These are phyloP conservation scores for Senna siamea DNA, from an alignment of 306 rosid species.

Conservation along the genomic window DNA sequence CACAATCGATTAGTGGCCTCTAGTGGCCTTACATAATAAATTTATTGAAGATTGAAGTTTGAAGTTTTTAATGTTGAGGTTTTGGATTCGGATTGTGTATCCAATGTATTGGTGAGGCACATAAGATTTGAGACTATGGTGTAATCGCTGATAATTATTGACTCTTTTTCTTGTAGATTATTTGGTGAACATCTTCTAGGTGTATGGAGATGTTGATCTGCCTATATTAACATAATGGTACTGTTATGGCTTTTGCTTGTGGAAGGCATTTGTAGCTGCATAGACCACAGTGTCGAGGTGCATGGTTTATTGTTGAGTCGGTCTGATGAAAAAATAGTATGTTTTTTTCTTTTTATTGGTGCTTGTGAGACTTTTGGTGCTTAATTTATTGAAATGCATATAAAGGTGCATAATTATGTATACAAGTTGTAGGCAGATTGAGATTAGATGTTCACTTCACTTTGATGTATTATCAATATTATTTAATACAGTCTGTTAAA, in stretches of 20 bases:
- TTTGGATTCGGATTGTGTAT: not conserved
- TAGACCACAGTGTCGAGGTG: slow-evolving; percentile 83
- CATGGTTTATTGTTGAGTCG: slow-evolving; percentile 59
- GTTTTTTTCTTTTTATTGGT: not conserved
- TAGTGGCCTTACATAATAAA: not conserved
- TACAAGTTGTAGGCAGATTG: not conserved
- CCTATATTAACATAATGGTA: not conserved
- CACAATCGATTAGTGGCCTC: not conserved
- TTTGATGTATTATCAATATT: not conserved
- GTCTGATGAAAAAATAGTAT: not conserved
- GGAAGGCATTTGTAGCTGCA: slow-evolving; percentile 10
- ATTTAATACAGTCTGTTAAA: not conserved
- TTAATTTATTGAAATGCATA: not conserved
- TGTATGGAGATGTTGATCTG: slow-evolving; percentile 27
- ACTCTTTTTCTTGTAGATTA: not conserved
- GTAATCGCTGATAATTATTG: not conserved
- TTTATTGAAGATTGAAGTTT: too few species aligned
- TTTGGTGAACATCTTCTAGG: not conserved
- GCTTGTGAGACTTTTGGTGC: not conserved
- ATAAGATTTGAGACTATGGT: not conserved
- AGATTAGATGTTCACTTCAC: not conserved
- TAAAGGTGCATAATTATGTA: too few species aligned
- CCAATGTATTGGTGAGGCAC: not conserved
- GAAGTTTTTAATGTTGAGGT: not conserved
- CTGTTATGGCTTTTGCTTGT: slow-evolving; percentile 15